Base-by-base conservation (phyloP, 2,329 filamentous ascomycete species). In the Alternaria tenuissima region DNA sequence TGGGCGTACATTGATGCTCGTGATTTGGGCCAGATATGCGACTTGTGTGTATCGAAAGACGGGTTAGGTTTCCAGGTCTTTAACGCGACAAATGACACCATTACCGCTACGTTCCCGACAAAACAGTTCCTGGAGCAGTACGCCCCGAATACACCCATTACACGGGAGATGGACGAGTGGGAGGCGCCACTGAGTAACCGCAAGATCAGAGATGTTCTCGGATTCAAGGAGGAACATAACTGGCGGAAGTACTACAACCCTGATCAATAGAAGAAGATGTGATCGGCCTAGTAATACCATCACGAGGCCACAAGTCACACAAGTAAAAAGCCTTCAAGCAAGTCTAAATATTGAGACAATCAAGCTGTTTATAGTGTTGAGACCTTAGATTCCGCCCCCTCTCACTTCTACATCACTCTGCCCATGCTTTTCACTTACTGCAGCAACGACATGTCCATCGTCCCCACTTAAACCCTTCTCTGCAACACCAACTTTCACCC, bases 1-100 rank as follows among this genome's bases (percentile, higher is more conserved):
- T 89, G 87, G 87, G 84, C 81, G 22, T 89, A 90, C 70, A 87
- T 87, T 22, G 87, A 89, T 70, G 85, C 86, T 0, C 75, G 87
- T 4, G 87, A 89, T 66, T 72, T 89, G 3, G 88, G 86, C 0
- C 85, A 87, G 73, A 89, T 89, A 57, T 88, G 85, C 68, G 79
- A 88, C 63, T 68, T 85, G 8, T 82, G 80, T 18, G 80, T 89
- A 5, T 65, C 81, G 61, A 85, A 83, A 64, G 81, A 82, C 68
- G 86, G 85, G 0, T 68, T 89, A 9, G 87, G 87, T 0, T 89
- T 87, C 65, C 86, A 89, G 69, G 77, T 89, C 0, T 89, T 89
- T 75, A 89, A 89, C 68, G 87, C 86, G 2, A 87, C 86, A 0
- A 89, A 89, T 67, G 83, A 87, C 67, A 85, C 81, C 3, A 88